Evolutionary conservation across 495 filamentous ascomycete species (phyloP).

Genomic region (Immersiella caudata): DNA sequence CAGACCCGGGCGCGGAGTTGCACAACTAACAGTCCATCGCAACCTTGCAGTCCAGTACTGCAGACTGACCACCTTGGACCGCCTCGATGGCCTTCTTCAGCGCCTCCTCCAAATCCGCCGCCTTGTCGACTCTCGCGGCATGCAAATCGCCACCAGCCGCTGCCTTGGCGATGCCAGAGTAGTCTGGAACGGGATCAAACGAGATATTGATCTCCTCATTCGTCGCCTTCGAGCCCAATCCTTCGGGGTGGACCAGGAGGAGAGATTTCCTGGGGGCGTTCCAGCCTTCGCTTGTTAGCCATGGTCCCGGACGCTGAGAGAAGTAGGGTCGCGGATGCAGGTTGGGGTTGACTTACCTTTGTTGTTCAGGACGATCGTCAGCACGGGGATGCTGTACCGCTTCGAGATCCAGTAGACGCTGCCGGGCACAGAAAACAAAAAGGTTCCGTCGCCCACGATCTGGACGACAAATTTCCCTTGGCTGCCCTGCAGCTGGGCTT

Average conservation of each 20-base stretch:
- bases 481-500: constrained; percentile 59
- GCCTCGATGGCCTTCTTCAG: constrained; percentile 68
- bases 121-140: constrained; percentile 63
- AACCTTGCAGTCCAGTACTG: constrained; percentile 64
- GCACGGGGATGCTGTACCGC: constrained; percentile 82
- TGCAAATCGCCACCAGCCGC: constrained; percentile 77
- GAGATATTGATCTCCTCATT: constrained; percentile 90
- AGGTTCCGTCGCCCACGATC: constrained; percentile 92
- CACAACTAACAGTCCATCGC: constrained; percentile 38
- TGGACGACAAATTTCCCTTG: constrained; percentile 88
- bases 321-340: neutral
- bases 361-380: constrained; percentile 94
- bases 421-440: constrained; percentile 83
- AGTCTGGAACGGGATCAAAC: constrained; percentile 85
- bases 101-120: constrained; percentile 60
- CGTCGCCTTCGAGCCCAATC: constrained; percentile 71
- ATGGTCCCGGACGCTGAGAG: neutral
- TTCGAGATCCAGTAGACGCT: constrained; percentile 91
- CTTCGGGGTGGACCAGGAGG: constrained; percentile 81
- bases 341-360: constrained; percentile 57
- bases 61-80: constrained; percentile 66
- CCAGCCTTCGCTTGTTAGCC: constrained; percentile 62
- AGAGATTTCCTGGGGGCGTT: constrained; percentile 79
- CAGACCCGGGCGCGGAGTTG: constrained; percentile 6
- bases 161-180: constrained; percentile 87